A percentile compares a stretch with the other conserved stretches of the same genome.
Conservation (phyloP, 2,329 filamentous ascomycete species). For the Colletotrichum tropicale region DNA sequence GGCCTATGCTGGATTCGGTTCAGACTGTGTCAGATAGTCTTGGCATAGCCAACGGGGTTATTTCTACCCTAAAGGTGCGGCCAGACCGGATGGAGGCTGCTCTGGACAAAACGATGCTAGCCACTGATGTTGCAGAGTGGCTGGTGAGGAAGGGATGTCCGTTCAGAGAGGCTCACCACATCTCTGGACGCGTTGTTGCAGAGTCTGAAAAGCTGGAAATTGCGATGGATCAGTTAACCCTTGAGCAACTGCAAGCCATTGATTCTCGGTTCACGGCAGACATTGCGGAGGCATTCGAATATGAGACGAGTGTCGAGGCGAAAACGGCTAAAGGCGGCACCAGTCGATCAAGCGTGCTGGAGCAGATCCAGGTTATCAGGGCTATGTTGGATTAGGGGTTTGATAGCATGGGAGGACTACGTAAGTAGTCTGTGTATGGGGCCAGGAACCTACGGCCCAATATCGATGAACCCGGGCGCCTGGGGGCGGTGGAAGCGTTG, state of each 20-base stretch:
- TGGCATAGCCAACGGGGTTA: slow-evolving; percentile 74
- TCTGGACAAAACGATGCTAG: slow-evolving; percentile 76
- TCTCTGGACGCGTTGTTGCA: slow-evolving; percentile 75
- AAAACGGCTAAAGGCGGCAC: slow-evolving; percentile 67
- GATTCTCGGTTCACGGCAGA: slow-evolving; percentile 72
- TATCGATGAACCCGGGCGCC: too few species aligned
- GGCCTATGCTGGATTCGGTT: slow-evolving; percentile 77
- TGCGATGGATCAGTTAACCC: slow-evolving; percentile 71
- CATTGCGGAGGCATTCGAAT: slow-evolving; percentile 69
- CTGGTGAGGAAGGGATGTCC: slow-evolving; percentile 69
- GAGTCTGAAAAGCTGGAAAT: slow-evolving; percentile 66
- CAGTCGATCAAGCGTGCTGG: slow-evolving; percentile 66
- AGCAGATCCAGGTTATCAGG: slow-evolving; percentile 59
- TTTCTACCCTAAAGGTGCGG: slow-evolving; percentile 62
- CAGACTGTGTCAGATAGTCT: slow-evolving; percentile 76
- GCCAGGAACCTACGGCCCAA: too few species aligned
- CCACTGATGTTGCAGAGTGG: slow-evolving; percentile 69
- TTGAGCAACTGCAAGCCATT: slow-evolving; percentile 71
- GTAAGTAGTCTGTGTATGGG: too few species aligned
- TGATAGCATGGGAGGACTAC: not conserved
- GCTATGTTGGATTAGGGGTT: slow-evolving; percentile 33
- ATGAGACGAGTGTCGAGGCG: slow-evolving; percentile 74
- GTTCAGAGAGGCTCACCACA: slow-evolving; percentile 80
- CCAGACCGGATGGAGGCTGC: slow-evolving; percentile 75
- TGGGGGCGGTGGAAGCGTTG: too few species aligned